Evolutionary conservation across 2,329 filamentous ascomycete genomes (phyloP).

Genomic region (Aspergillus neoniger): DNA sequence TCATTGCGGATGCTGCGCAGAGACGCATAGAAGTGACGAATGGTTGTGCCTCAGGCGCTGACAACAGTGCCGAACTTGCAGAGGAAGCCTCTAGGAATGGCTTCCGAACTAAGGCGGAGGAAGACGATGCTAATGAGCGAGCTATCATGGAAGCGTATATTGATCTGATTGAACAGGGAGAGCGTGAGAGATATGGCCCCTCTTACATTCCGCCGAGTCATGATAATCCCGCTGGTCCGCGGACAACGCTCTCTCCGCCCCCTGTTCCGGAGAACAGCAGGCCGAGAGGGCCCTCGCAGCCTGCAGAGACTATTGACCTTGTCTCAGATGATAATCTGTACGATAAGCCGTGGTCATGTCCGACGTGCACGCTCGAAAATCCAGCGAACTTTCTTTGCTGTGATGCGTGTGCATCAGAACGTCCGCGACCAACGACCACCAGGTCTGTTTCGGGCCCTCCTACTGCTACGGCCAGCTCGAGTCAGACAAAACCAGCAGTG

Average conservation of each 20-base stretch:
- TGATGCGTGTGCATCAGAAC: conserved; percentile 61
- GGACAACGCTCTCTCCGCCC: conserved; percentile 41
- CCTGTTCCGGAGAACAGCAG: conserved; percentile 33
- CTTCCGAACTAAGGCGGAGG: conserved; percentile 80
- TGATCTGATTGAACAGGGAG: conserved; percentile 83
- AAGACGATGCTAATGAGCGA: conserved; percentile 83
- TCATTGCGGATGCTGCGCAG: conserved; percentile 72
- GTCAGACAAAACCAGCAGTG: conserved; percentile 7
- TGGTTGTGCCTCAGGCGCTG: conserved; percentile 74
- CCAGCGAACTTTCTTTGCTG: conserved; percentile 61
- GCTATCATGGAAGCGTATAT: conserved; percentile 84
- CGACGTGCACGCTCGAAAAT: conserved; percentile 64
- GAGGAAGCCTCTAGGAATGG: conserved; percentile 70
- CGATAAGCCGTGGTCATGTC: conserved; percentile 58
- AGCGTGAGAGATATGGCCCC: conserved; percentile 60
- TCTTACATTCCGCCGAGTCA: conserved; percentile 57
- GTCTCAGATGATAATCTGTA: conserved; percentile 34
- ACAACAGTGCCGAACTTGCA: conserved; percentile 66
- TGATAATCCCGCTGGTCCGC: conserved; percentile 54
- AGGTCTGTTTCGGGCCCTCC: conserved; percentile 16
- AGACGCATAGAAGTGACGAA: conserved; percentile 66
- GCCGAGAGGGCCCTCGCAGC: conserved; percentile 22
- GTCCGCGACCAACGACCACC: conserved; percentile 41
- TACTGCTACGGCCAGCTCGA: background rate
- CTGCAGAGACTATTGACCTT: conserved; percentile 18